A percentile compares a stretch with the other conserved stretches of the same genome.
phyloP scores from a whole-genome alignment of 2,329 filamentous ascomycete genomes.

The Coniochaeta pulveracea region DNA sequence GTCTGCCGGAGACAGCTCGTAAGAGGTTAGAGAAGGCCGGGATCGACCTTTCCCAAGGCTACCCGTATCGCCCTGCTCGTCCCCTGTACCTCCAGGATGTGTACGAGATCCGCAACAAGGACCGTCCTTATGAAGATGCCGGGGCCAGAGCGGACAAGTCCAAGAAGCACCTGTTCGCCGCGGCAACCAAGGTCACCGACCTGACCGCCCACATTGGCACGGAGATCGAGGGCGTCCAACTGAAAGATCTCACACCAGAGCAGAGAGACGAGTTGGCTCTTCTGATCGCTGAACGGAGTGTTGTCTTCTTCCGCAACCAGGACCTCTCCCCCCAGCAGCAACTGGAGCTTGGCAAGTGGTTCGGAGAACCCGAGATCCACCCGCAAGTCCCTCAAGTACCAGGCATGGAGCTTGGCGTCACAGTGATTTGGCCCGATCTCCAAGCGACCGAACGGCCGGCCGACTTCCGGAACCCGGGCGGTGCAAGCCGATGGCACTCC shows the following conservation, averaged over 20 bases:
- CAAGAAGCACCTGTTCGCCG: conserved; percentile 47
- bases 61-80: conserved; percentile 57
- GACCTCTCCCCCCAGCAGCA: conserved; percentile 51
- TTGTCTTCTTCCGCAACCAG: conserved; percentile 58
- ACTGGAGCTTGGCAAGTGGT: conserved; percentile 50
- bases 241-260: conserved; percentile 47
- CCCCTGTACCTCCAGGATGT: conserved; percentile 62
- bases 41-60: conserved; percentile 58
- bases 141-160: conserved; percentile 53
- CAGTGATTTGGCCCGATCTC: conserved; percentile 60
- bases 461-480: conserved; percentile 55
- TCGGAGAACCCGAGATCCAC: conserved; percentile 58
- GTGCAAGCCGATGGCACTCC: conserved; percentile 58
- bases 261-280: conserved; percentile 52
- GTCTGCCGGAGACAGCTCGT: conserved; percentile 44
- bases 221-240: conserved; percentile 51
- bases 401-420: conserved; percentile 50
- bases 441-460: conserved; percentile 48
- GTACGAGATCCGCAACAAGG: conserved; percentile 49
- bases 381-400: conserved; percentile 63
- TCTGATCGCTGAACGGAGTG: conserved; percentile 50
- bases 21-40: conserved; percentile 55
- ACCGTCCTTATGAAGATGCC: conserved; percentile 44
- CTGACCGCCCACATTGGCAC: conserved; percentile 52
- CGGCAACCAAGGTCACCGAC: conserved; percentile 51